Evolutionary conservation across 2,329 filamentous ascomycete species (phyloP), one percentile per base, ranked within the genome.

Genomic region (Fusarium sp.): DNA sequence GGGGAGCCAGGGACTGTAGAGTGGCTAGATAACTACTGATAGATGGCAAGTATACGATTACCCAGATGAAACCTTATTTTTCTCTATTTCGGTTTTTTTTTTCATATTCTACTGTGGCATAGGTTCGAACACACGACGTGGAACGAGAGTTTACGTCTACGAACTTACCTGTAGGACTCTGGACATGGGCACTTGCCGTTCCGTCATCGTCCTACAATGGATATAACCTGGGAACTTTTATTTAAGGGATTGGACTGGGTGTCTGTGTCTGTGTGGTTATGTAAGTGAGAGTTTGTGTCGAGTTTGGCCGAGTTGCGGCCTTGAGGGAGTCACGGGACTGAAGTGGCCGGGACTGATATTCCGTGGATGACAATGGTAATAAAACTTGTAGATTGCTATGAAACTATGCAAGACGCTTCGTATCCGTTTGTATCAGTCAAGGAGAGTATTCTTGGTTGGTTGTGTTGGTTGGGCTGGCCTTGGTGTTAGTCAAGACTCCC

Each of bases 111-210:
- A 9, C 15, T 9, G 11, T 4, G n/a, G 1, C 17, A 32, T 44
- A 8, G 44, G 35, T 13, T 57, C 35, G 53, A 57, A 57, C 45
- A 10, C n/a, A 21, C 37, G 27, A 31, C 45, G 19, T 39, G 39
- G 25, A 17, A 10, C 38, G 15, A 38, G 9, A 13, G 31, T 21
- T 25, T 25, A 25, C 10, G 25, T 15, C 15, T 41, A 37, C 36
- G 11, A n/a, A 51, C 54, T 14, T 57, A 57, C 54, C 45, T 57
- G 45, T 15, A 57, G 45, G 42, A 53, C 54, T 57, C 54, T 41
- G 53, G 53, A 35, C 35, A 39, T 39, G 27, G 46, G 39, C 53
- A 11, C 15, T 51, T 57, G 53, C 54, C 54, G 37, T 41, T 51
- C 54, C 54, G 39, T 57, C 54, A 57, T 31, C 31, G 29, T 53